Conservation (phyloP, 495 filamentous ascomycete species). For the Penicillium atrosanguineum region DNA sequence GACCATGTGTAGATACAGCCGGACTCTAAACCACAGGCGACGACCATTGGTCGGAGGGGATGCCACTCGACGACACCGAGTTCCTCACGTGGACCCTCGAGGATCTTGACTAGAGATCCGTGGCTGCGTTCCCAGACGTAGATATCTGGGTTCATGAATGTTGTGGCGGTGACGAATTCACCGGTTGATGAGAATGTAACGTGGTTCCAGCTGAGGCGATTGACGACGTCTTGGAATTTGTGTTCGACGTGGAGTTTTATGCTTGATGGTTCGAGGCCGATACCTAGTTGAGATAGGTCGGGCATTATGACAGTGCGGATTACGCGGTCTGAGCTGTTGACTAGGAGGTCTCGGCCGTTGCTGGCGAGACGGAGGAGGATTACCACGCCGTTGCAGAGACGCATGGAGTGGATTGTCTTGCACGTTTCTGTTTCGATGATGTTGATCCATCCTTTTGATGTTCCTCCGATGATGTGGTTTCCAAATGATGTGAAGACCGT, state of each 20-base stretch:
- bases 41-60: conserved; percentile 80
- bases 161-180: conserved; percentile 83
- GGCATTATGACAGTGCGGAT: conserved; percentile 84
- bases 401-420: conserved; percentile 79
- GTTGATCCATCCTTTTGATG: conserved; percentile 92
- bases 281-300: conserved; percentile 52
- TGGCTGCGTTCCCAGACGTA: conserved; percentile 96
- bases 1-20: conserved; percentile 93
- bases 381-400: conserved; percentile 81
- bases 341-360: conserved; percentile 80
- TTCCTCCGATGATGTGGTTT: conserved; percentile 84
- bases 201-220: conserved; percentile 91
- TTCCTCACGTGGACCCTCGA: conserved; percentile 94
- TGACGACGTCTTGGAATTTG: conserved; percentile 97
- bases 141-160: conserved; percentile 95
- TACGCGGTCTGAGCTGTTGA: conserved; percentile 88
- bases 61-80: conserved; percentile 97
- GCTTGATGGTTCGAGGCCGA: conserved; percentile 41
- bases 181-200: conserved; percentile 89
- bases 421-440: conserved; percentile 79
- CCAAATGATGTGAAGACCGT: conserved; percentile 82
- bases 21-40: conserved; percentile 84
- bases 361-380: conserved; percentile 80
- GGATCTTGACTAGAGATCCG: conserved; percentile 92
- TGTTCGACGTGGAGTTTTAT: conserved; percentile 91